Base-by-base conservation (phyloP, 2,329 filamentous ascomycete species). In the Aspergillus puulaauensis region DNA sequence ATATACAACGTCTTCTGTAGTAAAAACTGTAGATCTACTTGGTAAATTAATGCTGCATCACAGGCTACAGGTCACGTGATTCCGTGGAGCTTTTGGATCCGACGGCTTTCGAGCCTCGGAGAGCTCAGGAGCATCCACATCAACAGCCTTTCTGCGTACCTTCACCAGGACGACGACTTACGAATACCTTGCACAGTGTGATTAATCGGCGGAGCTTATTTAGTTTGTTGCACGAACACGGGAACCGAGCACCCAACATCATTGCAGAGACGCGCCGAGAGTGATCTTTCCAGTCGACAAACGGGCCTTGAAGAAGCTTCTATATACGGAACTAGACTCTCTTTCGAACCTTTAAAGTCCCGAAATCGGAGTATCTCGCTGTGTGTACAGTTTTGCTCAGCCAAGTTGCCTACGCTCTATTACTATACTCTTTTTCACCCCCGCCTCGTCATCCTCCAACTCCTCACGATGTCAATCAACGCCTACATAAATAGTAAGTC, bases 401-500 rank as follows among this genome's bases (percentile, higher is more conserved):
- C 27, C 27, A 27, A 31, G 23, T 17, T 37, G 1, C 27, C 19
- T 37, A 23, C 12, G 21, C 14, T 27, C 14, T 21, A 4, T 39
- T 40, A 7, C 9, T 33, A 31, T 51, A 24, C 9, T 51, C n/a
- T 24, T 40, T 23, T 27, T 31, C 27, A 31, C 27, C 40, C 27
- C 12, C 41, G 17, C 11, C 17, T 27, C 11, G 3, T 23, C 37
- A 14, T 14, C n/a, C 41, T 39, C 40, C 35, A 37, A 33, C 19
- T 21, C 24, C 35, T 59, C 70, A 65, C 56, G 60, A 83, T 83
- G 82, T 83, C 82, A 68, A 77, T 84, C 48, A 77, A 81, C 64
- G 61, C 71, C 60, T 83, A 82, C 71, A 77, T 84, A 61, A 82
- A 83, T 66, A 82, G 81, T 83, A 69, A 72, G 79, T 67, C 23